Conservation (phyloP, 2,329 filamentous ascomycete species). For the Podosphaera leucotricha region DNA sequence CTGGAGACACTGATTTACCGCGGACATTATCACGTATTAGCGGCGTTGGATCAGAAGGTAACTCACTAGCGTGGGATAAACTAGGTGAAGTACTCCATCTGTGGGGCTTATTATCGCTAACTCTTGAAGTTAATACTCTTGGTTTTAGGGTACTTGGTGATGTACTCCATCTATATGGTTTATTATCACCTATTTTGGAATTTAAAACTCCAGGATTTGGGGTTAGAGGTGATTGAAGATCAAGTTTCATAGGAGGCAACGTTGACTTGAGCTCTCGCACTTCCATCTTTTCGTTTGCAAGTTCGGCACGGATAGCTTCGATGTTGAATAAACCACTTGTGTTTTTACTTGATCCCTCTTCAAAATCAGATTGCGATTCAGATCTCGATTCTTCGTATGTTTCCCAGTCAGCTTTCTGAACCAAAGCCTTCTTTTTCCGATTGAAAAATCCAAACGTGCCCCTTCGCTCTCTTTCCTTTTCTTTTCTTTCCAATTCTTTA, state of each 20-base stretch:
- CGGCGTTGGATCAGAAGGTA: background rate
- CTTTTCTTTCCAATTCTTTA: constrained; percentile 61
- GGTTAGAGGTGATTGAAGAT: constrained; percentile 18
- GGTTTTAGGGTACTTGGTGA: constrained; percentile 4
- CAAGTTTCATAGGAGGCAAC: constrained; percentile 70
- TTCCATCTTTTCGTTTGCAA: constrained; percentile 33
- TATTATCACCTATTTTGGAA: background rate
- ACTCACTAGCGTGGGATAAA: background rate
- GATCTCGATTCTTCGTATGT: constrained; percentile 58
- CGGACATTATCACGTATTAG: constrained; percentile 4
- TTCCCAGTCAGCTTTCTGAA: constrained; percentile 76
- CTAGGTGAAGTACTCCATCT: background rate
- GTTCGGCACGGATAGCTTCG: constrained; percentile 71
- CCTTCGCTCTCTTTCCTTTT: constrained; percentile 32
- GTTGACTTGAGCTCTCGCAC: constrained; percentile 72
- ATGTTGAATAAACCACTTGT: constrained; percentile 63
- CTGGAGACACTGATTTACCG: constrained; percentile 3
- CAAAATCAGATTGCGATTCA: constrained; percentile 1
- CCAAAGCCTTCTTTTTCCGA: constrained; percentile 46
- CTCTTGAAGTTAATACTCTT: background rate
- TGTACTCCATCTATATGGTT: background rate
- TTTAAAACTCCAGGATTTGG: background rate
- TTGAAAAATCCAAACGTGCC: constrained; percentile 54
- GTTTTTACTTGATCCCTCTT: constrained; percentile 15
- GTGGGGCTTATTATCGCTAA: background rate